phyloP scores from a whole-genome alignment of 2,329 filamentous ascomycete genomes.

The Aspergillus sp. region DNA sequence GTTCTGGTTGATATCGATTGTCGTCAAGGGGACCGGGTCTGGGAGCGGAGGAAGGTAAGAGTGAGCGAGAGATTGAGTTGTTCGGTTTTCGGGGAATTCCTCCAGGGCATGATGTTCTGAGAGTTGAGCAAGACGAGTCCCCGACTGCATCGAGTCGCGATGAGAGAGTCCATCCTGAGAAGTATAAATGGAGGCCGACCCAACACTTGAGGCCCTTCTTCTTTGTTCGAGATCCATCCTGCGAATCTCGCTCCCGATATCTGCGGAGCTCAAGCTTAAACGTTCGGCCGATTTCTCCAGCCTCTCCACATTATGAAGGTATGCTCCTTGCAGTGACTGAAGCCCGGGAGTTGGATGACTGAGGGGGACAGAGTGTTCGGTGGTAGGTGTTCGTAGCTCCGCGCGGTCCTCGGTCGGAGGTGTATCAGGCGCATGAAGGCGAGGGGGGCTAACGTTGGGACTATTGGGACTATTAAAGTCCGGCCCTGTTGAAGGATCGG shows the following conservation, averaged over 20 bases:
- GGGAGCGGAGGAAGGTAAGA: conserved; percentile 19
- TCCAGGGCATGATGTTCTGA: conserved; percentile 44
- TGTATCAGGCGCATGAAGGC: conserved; percentile 30
- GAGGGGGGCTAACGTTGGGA: conserved; percentile 21
- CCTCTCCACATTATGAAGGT: conserved; percentile 50
- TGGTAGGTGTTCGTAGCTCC: conserved; percentile 38
- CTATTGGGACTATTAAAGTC: conserved; percentile 21
- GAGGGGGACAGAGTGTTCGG: conserved; percentile 43
- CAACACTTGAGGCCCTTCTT: conserved; percentile 34
- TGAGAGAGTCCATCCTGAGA: conserved; percentile 41
- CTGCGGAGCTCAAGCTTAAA: conserved; percentile 46
- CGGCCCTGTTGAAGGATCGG: conserved; percentile 26
- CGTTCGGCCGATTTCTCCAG: conserved; percentile 50
- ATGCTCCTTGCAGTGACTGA: conserved; percentile 52
- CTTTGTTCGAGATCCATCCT: conserved; percentile 48
- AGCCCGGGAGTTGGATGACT: conserved; percentile 51
- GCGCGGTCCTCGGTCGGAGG: conserved; percentile 8
- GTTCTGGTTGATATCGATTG: conserved; percentile 15
- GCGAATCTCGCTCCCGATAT: conserved; percentile 47
- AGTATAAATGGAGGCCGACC: conserved; percentile 45
- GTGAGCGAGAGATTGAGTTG: conserved; percentile 16
- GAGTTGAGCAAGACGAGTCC: conserved; percentile 39
- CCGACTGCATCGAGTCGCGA: conserved; percentile 43
- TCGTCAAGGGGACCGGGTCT: conserved; percentile 5
- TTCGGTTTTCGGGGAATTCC: conserved; percentile 15